phyloP scores from a whole-genome alignment of 2,329 filamentous ascomycete species.

The Xylaria sp. region DNA sequence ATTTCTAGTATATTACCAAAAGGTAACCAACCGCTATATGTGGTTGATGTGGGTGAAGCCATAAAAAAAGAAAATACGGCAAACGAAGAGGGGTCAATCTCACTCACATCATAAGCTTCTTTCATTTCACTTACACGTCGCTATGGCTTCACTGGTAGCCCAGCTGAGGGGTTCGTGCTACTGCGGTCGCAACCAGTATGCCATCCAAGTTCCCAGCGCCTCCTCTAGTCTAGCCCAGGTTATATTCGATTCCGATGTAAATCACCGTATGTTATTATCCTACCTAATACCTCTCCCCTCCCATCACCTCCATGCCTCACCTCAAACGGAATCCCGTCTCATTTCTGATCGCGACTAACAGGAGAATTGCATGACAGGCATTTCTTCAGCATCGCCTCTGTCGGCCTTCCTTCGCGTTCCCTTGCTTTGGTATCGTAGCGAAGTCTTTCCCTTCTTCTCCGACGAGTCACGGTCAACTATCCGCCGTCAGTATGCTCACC shows the following conservation, averaged over 20 bases:
- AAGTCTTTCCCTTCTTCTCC: constrained; percentile 75
- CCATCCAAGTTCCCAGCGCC: constrained; percentile 69
- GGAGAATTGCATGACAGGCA: constrained; percentile 50
- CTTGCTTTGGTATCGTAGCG: constrained; percentile 78
- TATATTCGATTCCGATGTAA: constrained; percentile 73
- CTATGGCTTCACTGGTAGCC: constrained; percentile 11
- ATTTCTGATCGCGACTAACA: constrained; percentile 8
- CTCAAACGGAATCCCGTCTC: background rate
- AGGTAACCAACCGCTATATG: background rate
- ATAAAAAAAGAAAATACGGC: too few species aligned
- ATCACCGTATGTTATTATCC: constrained; percentile 71
- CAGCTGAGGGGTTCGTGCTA: constrained; percentile 76
- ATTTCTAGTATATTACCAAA: background rate
- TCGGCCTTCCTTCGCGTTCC: constrained; percentile 85
- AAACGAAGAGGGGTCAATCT: background rate
- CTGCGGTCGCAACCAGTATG: constrained; percentile 85
- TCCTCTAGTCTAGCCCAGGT: constrained; percentile 66
- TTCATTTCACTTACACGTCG: background rate
- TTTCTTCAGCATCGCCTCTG: constrained; percentile 72
- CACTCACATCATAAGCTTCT: background rate
- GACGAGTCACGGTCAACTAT: constrained; percentile 76
- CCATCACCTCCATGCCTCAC: background rate
- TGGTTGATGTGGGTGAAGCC: background rate
- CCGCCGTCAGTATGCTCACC: constrained; percentile 69
- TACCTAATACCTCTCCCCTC: background rate